Conservation (phyloP, 2,329 filamentous ascomycete genomes). For the Berkeleyomyces rouxiae region DNA sequence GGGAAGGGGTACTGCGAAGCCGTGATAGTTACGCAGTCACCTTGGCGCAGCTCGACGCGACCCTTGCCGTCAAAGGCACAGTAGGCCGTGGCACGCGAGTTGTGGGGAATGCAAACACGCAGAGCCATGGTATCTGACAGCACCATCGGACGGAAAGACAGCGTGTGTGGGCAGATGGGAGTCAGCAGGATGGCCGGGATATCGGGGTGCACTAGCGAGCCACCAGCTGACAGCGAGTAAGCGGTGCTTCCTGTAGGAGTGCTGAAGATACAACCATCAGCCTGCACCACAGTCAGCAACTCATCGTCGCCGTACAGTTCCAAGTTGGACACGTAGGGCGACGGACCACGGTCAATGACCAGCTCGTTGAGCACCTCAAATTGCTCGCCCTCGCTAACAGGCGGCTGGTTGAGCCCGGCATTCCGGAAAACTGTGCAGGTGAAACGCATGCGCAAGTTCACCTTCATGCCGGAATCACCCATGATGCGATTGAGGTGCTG, state of each 20-base stretch:
- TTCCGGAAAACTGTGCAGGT: slow-evolving; percentile 91
- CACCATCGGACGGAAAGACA: slow-evolving; percentile 96
- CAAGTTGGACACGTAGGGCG: slow-evolving; percentile 89
- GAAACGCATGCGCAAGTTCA: slow-evolving; percentile 96
- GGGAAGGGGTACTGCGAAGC: slow-evolving; percentile 95
- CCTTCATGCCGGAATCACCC: slow-evolving; percentile 89
- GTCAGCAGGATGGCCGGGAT: slow-evolving; percentile 94
- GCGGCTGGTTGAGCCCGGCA: slow-evolving; percentile 33
- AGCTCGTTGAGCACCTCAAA: slow-evolving; percentile 98
- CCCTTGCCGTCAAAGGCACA: slow-evolving; percentile 97
- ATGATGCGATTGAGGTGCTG: slow-evolving; percentile 75
- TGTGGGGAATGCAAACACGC: slow-evolving; percentile 68
- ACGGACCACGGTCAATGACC: slow-evolving; percentile 92
- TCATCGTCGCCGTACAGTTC: slow-evolving; percentile 94
- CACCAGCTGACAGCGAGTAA: slow-evolving; percentile 89
- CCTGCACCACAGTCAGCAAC: slow-evolving; percentile 86
- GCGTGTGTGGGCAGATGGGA: slow-evolving; percentile 90
- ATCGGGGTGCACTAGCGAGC: slow-evolving; percentile 87
- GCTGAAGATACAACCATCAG: slow-evolving; percentile 93
- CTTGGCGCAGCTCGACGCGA: slow-evolving; percentile 78
- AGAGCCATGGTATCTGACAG: slow-evolving; percentile 88
- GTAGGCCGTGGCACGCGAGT: slow-evolving; percentile 83
- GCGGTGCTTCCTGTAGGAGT: slow-evolving; percentile 91
- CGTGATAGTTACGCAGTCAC: slow-evolving; percentile 90
- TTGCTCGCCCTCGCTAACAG: slow-evolving; percentile 71